phyloP scores from a whole-genome alignment of 2,329 filamentous ascomycete genomes.

The Xylogone sp. region DNA sequence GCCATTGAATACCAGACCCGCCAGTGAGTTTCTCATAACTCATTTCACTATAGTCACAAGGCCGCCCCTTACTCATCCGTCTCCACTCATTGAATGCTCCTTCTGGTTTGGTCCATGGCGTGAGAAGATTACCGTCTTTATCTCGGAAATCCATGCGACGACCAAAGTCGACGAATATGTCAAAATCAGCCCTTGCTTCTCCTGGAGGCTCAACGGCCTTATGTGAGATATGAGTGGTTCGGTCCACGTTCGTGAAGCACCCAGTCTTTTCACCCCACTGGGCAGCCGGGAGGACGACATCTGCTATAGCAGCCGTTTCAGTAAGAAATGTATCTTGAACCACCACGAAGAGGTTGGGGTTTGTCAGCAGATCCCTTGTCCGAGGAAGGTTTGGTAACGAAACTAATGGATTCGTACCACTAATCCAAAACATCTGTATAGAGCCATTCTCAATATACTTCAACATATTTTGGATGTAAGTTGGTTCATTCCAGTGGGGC shows the following conservation, averaged over 20 bases:
- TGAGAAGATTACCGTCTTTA: constrained; percentile 28
- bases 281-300: constrained; percentile 33
- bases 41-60: constrained; percentile 31
- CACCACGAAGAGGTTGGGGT: constrained; percentile 30
- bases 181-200: constrained; percentile 30
- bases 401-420: constrained; percentile 35
- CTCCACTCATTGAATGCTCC: constrained; percentile 35
- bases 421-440: constrained; percentile 35
- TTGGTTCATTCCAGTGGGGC: constrained; percentile 35
- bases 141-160: constrained; percentile 31
- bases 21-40: constrained; percentile 31
- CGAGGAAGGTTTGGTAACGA: constrained; percentile 31
- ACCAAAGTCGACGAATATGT: constrained; percentile 33
- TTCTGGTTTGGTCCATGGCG: constrained; percentile 26
- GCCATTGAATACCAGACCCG: constrained; percentile 34
- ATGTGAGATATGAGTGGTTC: constrained; percentile 33
- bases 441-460: constrained; percentile 30
- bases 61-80: constrained; percentile 28
- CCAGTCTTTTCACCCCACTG: constrained; percentile 36
- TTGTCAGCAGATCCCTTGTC: constrained; percentile 27
- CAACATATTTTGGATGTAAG: constrained; percentile 33
- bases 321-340: constrained; percentile 34
- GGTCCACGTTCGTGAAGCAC: constrained; percentile 35
- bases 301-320: constrained; percentile 32
- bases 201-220: constrained; percentile 35